These are phyloP conservation scores for Coemansia sp. DNA, from an alignment of 192 early-diverging fungal genomes.

Conservation along the genomic window DNA sequence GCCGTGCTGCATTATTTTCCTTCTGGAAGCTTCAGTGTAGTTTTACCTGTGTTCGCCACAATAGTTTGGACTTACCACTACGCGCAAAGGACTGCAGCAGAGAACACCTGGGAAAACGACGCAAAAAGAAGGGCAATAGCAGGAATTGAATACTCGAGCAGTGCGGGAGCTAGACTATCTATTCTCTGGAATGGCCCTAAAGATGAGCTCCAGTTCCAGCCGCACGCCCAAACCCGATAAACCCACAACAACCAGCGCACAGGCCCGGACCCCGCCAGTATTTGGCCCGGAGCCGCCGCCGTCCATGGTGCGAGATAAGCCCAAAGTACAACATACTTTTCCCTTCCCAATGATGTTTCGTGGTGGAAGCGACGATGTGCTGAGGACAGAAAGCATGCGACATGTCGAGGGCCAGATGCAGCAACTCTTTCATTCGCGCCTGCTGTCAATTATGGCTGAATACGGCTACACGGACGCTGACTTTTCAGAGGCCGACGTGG, in stretches of 20 bases:
- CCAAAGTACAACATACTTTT: slow-evolving; percentile 5
- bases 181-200: slow-evolving; percentile 8
- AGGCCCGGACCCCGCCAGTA: slow-evolving; percentile 9
- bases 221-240: background rate
- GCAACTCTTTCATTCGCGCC: slow-evolving; percentile 28
- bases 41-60: background rate
- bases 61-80: background rate
- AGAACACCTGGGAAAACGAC: background rate
- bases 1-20: background rate
- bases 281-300: slow-evolving; percentile 50
- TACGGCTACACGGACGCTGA: slow-evolving; percentile 27
- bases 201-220: slow-evolving; percentile 11
- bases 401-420: slow-evolving; percentile 37
- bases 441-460: slow-evolving; percentile 33
- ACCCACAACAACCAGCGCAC: background rate
- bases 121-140: background rate
- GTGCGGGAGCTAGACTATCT: background rate
- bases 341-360: slow-evolving; percentile 17
- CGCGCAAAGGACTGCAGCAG: background rate
- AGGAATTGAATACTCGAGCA: background rate
- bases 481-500: slow-evolving; percentile 30
- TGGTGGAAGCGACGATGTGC: slow-evolving; percentile 11
- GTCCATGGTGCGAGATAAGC: slow-evolving; percentile 36
- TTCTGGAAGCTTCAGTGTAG: background rate
- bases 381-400: slow-evolving; percentile 23